These are phyloP conservation scores for Huntiella savannae DNA, from an alignment of 2,329 filamentous ascomycete genomes.

Conservation along the genomic window DNA sequence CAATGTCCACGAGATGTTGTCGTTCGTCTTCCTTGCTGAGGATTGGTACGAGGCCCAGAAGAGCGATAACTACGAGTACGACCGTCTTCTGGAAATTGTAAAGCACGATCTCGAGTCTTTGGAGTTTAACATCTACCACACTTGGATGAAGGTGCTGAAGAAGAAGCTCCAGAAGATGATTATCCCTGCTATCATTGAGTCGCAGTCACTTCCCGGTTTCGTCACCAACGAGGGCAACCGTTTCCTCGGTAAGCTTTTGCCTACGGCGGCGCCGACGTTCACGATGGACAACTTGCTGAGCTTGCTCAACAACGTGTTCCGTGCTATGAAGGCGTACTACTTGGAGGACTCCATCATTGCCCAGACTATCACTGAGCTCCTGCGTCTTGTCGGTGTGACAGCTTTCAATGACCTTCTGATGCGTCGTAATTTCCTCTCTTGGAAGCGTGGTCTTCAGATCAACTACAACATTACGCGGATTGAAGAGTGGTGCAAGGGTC, in stretches of 20 bases:
- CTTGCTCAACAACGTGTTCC: conserved; percentile 89
- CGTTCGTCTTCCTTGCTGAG: conserved; percentile 95
- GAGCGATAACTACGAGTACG: conserved; percentile 98
- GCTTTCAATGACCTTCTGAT: conserved; percentile 97
- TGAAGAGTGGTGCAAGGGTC: conserved; percentile 99
- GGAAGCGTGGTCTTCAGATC: conserved; percentile 97
- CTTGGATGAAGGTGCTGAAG: conserved; percentile 99
- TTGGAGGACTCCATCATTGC: conserved; percentile 90
- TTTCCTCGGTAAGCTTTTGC: conserved; percentile 90
- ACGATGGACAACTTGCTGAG: conserved; percentile 98
- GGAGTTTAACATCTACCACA: conserved; percentile 99
- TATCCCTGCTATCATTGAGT: conserved; percentile 96
- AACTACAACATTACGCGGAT: conserved; percentile 99
- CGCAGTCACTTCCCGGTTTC: conserved; percentile 91
- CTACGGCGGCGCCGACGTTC: conserved; percentile 80
- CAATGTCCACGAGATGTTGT: conserved; percentile 98
- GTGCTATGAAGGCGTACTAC: conserved; percentile 97
- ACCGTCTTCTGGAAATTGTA: conserved; percentile 90
- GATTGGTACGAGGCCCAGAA: conserved; percentile 99
- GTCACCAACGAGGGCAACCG: conserved; percentile 97
- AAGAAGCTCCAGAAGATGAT: conserved; percentile 99
- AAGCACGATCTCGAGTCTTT: conserved; percentile 97
- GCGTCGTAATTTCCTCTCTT: conserved; percentile 94
- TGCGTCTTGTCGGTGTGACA: conserved; percentile 85
- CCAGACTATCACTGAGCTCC: conserved; percentile 83